Percentiles rank a stretch among this genome's conserved stretches.
Evolutionary conservation across 495 filamentous ascomycete genomes (phyloP).

Genomic region (Penicillium silybi): DNA sequence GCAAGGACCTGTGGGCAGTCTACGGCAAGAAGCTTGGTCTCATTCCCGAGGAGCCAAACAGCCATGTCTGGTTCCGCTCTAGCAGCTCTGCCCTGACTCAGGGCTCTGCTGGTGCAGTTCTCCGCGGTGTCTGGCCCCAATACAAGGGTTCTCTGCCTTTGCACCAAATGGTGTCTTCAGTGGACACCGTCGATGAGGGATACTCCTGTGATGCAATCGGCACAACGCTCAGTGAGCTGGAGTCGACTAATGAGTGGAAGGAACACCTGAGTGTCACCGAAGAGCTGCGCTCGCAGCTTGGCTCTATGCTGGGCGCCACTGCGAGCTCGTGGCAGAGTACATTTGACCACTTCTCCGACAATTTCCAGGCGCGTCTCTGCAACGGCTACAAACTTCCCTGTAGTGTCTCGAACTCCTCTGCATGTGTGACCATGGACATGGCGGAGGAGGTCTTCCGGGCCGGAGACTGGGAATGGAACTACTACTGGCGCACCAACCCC

Average conservation of each 20-base stretch:
- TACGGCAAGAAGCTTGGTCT: constrained; percentile 35
- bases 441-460: constrained; percentile 41
- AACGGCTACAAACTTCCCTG: constrained; percentile 41
- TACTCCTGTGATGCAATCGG: constrained; percentile 32
- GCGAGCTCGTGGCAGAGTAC: constrained; percentile 32
- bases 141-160: constrained; percentile 33
- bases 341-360: constrained; percentile 44
- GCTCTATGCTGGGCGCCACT: constrained; percentile 33
- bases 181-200: constrained; percentile 39
- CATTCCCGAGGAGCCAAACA: constrained; percentile 26
- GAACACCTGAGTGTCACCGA: constrained; percentile 34
- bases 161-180: constrained; percentile 34
- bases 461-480: constrained; percentile 47
- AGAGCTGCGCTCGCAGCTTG: constrained; percentile 27
- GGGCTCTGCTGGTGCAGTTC: constrained; percentile 35
- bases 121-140: constrained; percentile 38
- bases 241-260: constrained; percentile 34
- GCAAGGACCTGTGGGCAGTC: constrained; percentile 35
- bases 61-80: constrained; percentile 39
- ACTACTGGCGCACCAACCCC: constrained; percentile 39
- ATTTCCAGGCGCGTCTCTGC: constrained; percentile 42
- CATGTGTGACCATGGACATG: constrained; percentile 32
- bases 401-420: constrained; percentile 22
- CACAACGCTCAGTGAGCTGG: constrained; percentile 20
- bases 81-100: constrained; percentile 37